Percentiles rank a stretch among this genome's conserved stretches.
phyloP scores from a whole-genome alignment of 1,284 basidiomycete species.

The Leccinum fuscescens region DNA sequence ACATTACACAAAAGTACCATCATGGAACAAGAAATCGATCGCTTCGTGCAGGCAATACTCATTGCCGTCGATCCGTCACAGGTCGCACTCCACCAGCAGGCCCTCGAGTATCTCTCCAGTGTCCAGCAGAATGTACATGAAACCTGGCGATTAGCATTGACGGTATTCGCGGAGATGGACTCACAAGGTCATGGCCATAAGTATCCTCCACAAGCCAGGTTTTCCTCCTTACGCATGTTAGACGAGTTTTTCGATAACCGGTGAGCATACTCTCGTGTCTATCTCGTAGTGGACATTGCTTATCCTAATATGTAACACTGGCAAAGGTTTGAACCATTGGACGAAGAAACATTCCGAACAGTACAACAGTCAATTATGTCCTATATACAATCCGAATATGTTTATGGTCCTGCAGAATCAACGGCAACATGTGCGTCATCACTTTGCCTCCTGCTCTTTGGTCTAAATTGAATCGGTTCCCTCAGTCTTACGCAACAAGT shows the following conservation, averaged over 20 bases:
- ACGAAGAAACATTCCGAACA: slow-evolving; percentile 65
- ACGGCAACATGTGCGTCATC: slow-evolving; percentile 65
- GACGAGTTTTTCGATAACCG: slow-evolving; percentile 85
- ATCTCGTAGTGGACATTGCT: neutral
- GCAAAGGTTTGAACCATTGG: slow-evolving; percentile 65
- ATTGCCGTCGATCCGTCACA: slow-evolving; percentile 81
- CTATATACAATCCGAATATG: slow-evolving; percentile 81
- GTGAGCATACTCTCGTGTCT: slow-evolving; percentile 46
- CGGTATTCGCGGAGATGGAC: slow-evolving; percentile 66
- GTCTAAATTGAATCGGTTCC: slow-evolving; percentile 9
- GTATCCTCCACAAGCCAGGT: slow-evolving; percentile 73
- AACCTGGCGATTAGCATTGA: slow-evolving; percentile 78
- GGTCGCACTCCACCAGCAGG: slow-evolving; percentile 69
- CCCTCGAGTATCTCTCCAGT: slow-evolving; percentile 75
- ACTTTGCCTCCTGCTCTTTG: neutral
- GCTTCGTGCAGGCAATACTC: slow-evolving; percentile 78
- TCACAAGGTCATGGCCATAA: slow-evolving; percentile 54
- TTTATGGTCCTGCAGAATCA: slow-evolving; percentile 72
- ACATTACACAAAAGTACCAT: neutral
- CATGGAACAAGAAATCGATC: slow-evolving; percentile 75
- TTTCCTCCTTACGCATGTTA: slow-evolving; percentile 83
- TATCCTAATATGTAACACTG: slow-evolving; percentile 6
- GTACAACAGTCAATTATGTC: slow-evolving; percentile 67
- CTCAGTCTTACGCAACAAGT: slow-evolving; percentile 91
- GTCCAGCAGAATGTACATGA: slow-evolving; percentile 74